These are phyloP conservation scores for Dendrocalamus latiflorus DNA, from an alignment of 202 grass and related monocot species.

Conservation along the genomic window DNA sequence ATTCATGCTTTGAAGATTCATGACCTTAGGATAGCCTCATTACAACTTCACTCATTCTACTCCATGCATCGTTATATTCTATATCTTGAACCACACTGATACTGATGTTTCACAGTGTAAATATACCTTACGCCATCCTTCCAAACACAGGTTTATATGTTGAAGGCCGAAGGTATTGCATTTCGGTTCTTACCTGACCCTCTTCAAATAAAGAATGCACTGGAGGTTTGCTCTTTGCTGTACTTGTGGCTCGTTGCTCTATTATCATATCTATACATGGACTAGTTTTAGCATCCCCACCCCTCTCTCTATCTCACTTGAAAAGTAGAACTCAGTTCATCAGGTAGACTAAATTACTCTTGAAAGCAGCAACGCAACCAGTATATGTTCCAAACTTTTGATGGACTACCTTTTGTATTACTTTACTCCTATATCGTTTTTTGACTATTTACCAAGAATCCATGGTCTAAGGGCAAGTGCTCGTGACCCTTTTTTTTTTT, in stretches of 20 bases:
- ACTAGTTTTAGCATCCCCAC: background rate
- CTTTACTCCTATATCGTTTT: background rate
- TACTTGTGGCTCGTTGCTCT: background rate
- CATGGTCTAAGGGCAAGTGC: background rate
- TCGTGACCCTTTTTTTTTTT: background rate
- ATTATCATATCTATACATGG: background rate
- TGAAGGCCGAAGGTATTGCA: conserved; percentile 93
- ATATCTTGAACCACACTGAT: background rate
- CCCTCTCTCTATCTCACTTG: background rate
- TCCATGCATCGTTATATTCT: background rate
- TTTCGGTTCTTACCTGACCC: conserved; percentile 91
- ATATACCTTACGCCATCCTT: conserved; percentile 14
- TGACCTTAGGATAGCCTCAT: background rate
- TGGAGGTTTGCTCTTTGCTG: conserved; percentile 52
- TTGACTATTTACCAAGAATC: background rate
- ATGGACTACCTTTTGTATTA: background rate
- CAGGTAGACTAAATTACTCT: background rate
- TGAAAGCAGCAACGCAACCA: no score
- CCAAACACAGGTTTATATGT: conserved; percentile 76
- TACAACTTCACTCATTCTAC: background rate
- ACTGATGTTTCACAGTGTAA: background rate
- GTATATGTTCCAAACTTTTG: background rate
- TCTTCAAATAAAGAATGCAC: conserved; percentile 96
- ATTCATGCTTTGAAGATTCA: background rate
- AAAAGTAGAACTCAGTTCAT: conserved; percentile 4